Evolutionary conservation across 768 basidiomycete species (phyloP), one percentile per base, ranked within the genome.

Genomic region (Lactarius hatsudake): DNA sequence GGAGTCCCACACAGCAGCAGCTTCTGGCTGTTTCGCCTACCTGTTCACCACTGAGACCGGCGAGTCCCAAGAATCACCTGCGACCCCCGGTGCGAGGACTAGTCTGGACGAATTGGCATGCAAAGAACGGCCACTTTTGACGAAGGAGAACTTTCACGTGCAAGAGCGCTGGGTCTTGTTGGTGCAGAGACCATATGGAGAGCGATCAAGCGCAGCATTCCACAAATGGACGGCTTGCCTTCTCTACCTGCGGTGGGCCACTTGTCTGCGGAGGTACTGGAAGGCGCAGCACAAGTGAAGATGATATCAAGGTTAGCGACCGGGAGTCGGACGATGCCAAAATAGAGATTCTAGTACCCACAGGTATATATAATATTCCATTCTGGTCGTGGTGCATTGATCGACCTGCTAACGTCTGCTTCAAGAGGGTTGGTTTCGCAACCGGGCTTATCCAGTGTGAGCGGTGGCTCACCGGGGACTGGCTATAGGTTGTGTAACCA

Each of bases 21-120:
- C 79, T 7, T 76, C 80, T 5, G 90, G 90, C 0, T 87, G 87
- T 70, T 92, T 93, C 71, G 90, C 88, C 0, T 93, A 91, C 75
- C 65, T 67, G 48, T 75, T 73, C 65, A 71, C 76, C 15, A 66
- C 74, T 23, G 72, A 68, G 3, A 40, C 56, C 2, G 53, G 59
- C 20, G 15, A 42, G 30, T 18, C 66, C 10, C 36, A 3, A 66
- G 64, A 55, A 28, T 64, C 6, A 69, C 73, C 18, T 61, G 63
- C 1, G 65, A 69, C 32, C 64, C 74, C 12, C 45, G 71, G 51
- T 56, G 59, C 62, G 20, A 61, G 30, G 30, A 54, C 55, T 81
- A 59, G 82, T 88, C 10, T 88, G 87, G 87, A 81, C 84, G 17
- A 84, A 82, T 71, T 88, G 87, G 83, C 78, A 77, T 59, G 74